These are phyloP conservation scores for Tilletia caries DNA, from an alignment of 1,284 basidiomycete species.

Conservation along the genomic window DNA sequence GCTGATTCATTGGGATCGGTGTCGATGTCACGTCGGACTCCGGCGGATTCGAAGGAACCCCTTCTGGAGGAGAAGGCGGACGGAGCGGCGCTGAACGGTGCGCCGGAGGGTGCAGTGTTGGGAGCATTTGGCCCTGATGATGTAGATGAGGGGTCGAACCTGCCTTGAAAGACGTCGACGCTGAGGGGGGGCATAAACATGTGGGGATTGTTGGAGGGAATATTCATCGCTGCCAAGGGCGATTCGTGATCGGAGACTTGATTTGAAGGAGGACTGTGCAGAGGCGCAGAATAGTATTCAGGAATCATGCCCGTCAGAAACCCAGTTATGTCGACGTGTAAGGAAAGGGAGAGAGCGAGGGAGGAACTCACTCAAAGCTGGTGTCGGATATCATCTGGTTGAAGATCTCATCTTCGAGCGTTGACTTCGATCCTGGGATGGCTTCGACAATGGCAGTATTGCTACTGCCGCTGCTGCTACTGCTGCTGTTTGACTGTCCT, in stretches of 20 bases:
- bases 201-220: background rate
- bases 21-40: background rate
- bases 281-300: slow-evolving; percentile 21
- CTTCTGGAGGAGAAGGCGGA: slow-evolving; percentile 6
- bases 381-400: slow-evolving; percentile 42
- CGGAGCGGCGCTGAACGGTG: slow-evolving; percentile 1
- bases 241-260: slow-evolving; percentile 2
- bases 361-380: slow-evolving; percentile 36
- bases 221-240: background rate
- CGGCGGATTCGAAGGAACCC: background rate
- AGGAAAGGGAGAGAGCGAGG: too few relatives aligned
- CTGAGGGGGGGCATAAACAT: background rate
- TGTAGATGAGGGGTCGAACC: slow-evolving; percentile 12
- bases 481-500: background rate
- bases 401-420: slow-evolving; percentile 46
- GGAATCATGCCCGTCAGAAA: too few relatives aligned
- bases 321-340: too few relatives aligned
- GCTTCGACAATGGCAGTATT: slow-evolving; percentile 6
- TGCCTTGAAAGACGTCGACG: slow-evolving; percentile 25
- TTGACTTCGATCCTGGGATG: slow-evolving; percentile 23
- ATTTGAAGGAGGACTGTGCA: slow-evolving; percentile 28
- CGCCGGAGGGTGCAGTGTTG: background rate
- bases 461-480: slow-evolving; percentile 10
- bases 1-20: background rate
- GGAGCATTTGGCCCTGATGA: background rate